Evolutionary conservation across 2,329 filamentous ascomycete species (phyloP), one percentile per base, ranked within the genome.

Genomic region (Fusarium protoensiforme): DNA sequence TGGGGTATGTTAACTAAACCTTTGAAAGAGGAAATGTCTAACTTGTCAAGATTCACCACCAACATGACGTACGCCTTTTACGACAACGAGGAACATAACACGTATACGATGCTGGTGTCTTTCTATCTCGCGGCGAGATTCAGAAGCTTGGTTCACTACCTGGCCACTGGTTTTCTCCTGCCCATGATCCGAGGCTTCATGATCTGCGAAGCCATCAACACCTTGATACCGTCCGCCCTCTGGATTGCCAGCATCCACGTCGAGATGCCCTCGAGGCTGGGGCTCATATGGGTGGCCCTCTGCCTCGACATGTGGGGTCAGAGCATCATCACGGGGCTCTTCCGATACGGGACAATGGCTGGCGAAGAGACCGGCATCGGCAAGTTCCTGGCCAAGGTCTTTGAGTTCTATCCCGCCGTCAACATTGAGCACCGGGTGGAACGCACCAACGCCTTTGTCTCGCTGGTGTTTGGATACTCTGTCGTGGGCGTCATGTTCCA

Each of bases 401-500:
- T 91, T 65, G 89, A 91, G 70, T 91, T 91, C 78, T 87, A 85
- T 61, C 90, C 89, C 3, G 89, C 88, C 1, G 83, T 89, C 54
- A 92, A 91, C 72, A 92, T 92, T 71, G 91, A 92, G 80, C 91
- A 92, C 78, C 87, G 89, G 63, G 89, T 90, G 6, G 90, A 92
- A 79, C 83, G 91, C 8, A 92, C 88, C 33, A 89, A 89, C 65
- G 90, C 90, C 0, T 92, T 92, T 75, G 88, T 92, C 0, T 88
- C 89, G 0, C 82, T 92, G 4, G 90, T 92, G 2, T 88, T 92
- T 73, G 90, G 91, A 18, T 92, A 91, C 72, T 89, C 87, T 1
- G 90, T 92, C 27, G 85, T 92, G 31, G 89, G 87, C 0, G 83
- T 92, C 38, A 81, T 91, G 43, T 92, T 89, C 76, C 90, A 92